Base-by-base conservation (phyloP, 176 grass and related monocot species). In the Musa acuminata region DNA sequence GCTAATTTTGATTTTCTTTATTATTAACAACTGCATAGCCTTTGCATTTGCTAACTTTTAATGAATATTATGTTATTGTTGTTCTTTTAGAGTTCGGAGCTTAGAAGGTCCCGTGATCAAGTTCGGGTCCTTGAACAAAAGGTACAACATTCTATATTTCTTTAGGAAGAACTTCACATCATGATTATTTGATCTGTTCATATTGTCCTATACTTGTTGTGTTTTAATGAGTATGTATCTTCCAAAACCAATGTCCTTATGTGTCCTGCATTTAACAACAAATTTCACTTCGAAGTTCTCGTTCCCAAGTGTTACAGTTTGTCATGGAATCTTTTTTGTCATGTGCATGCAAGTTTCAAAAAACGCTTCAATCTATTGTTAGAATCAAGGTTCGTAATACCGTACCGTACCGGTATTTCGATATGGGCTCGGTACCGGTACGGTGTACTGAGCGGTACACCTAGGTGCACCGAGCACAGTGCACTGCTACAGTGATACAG, bases 51-150 rank as follows among this genome's bases (percentile, higher is more conserved):
- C 71, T 78, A 64, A 73, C 74, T 81, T 13, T 51, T 52, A 59
- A 55, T 13, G 68, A 58, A 1, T n/a, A 25, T 66, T 51, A 20
- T 8, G 19, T 74, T 51, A 3, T 67, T 83, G 5, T 86, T 79
- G 48, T 5, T 72, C 51, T 75, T 89, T 20, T 77, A 92, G 90
- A 89, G 84, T 52, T 71, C 81, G 77, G 86, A 92, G 48, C 71
- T 92, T 75, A 92, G 81, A 64, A 79, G 76, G 52, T 80, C 72
- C 43, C 84, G 86, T 82, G 90, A 86, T 67, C 79, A 75, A 78
- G 84, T 89, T 75, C 86, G 83, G 57, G 55, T 72, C 55, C 72
- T 92, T 78, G 90, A 89, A 72, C 84, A 55, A 53, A 89, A 69
- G 90, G 90, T 92, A 86, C 11, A 71, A 62, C 51, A 66, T 82